Conservation (phyloP, 306 rosid genomes). For the Gastrolobium villosum region DNA sequence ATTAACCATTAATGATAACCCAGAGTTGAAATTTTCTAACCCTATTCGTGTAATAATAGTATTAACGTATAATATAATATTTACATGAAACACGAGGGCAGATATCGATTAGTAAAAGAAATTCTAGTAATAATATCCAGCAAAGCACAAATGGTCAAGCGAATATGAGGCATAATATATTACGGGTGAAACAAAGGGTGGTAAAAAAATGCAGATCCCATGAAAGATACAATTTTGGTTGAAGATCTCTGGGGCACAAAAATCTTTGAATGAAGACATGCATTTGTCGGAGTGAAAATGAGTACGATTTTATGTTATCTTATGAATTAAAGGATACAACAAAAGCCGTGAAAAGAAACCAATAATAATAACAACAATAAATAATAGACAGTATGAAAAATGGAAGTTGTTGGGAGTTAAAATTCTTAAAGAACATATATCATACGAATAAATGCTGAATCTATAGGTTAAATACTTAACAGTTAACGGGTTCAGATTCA, state of each 20-base stretch:
- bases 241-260: neutral
- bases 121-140: neutral
- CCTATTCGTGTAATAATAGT: neutral
- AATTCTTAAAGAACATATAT: no score
- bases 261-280: neutral
- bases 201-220: neutral
- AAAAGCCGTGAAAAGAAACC: neutral
- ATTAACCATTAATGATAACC: no score
- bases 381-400: neutral
- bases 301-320: neutral
- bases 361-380: no score
- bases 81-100: conserved; percentile 18
- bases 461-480: no score
- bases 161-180: neutral
- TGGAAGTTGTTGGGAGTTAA: neutral
- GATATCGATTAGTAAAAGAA: neutral
- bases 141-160: neutral
- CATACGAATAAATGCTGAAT: no score
- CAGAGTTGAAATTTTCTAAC: no score
- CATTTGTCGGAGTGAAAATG: conserved; percentile 11
- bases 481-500: no score
- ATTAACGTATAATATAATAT: neutral
- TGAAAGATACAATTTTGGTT: neutral
- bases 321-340: neutral
- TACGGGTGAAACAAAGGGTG: neutral